Evolutionary conservation across 495 filamentous ascomycete species (phyloP), one percentile per base, ranked within the genome.

Genomic region (Achaetomiella virescens): DNA sequence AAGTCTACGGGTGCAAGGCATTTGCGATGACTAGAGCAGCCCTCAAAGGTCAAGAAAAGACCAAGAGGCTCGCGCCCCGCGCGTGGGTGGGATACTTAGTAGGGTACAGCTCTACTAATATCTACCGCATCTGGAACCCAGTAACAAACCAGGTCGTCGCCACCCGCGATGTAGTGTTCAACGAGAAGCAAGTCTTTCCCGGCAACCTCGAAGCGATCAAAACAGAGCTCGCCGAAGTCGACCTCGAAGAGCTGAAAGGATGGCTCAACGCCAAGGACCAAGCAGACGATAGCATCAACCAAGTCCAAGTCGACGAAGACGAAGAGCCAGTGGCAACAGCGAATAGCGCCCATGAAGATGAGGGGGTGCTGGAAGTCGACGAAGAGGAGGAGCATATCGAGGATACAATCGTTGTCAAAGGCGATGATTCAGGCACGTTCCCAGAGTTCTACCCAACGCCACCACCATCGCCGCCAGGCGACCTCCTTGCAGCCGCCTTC

Each of bases 61-160:
- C 55, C 22, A 31, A 41, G 40, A 49, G 45, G 38, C 40, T 68
- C 15, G 42, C 60, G 18, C 61, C 63, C n/a, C 54, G 55, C 52
- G 61, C 67, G 3, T 60, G 54, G 47, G 48, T 70, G 21, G 63
- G 66, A 2, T 70, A 69, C 44, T 51, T 70, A 20, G 59, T 67
- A 9, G 66, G 61, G n/a, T 68, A 68, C 46, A 57, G 52, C 33
- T 70, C 59, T 15, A 63, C 64, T 31, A 70, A 67, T 44, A 62
- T 69, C 22, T 70, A 62, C 51, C 31, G 61, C 31, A 60, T 69
- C 20, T 70, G 61, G 64, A 66, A 61, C 44, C 60, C 62, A 24
- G 12, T 22, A 21, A 20, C 38, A 20, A 48, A 53, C 18, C 31
- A 38, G 25, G 18, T 58, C 12, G n/a, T 52, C n/a, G 6, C 12